Conservation (phyloP, 768 basidiomycete species). For the Boletus vermiculosoides region DNA sequence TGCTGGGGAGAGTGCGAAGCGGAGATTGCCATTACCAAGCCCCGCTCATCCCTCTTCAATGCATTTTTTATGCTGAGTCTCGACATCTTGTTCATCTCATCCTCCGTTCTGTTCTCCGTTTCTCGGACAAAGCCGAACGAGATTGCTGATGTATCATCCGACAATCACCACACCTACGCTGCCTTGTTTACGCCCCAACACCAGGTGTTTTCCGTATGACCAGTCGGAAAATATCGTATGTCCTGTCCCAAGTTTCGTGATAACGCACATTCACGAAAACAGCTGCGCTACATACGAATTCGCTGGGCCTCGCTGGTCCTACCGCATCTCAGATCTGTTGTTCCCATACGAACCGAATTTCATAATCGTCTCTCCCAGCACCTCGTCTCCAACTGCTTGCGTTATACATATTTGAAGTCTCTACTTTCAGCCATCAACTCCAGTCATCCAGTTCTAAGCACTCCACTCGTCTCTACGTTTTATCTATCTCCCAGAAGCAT, state of each 20-base stretch:
- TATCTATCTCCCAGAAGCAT: background rate
- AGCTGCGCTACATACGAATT: background rate
- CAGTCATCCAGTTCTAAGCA: background rate
- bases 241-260: background rate
- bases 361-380: background rate
- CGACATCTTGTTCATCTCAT: constrained; percentile 1
- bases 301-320: background rate
- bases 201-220: background rate
- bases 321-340: background rate
- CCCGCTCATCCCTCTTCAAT: constrained; percentile 11
- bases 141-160: background rate
- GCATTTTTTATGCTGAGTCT: background rate
- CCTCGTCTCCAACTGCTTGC: background rate
- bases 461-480: background rate
- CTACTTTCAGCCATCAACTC: background rate
- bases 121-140: background rate
- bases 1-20: constrained; percentile 5
- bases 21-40: constrained; percentile 1
- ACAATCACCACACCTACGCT: background rate
- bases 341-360: background rate
- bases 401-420: constrained; percentile 7
- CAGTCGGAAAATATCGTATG: background rate
- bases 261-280: background rate
- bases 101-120: background rate
- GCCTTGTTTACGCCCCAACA: background rate